A percentile compares a stretch with the other conserved stretches of the same genome.
These are phyloP conservation scores for Calonectria naviculata DNA, from an alignment of 2,329 filamentous ascomycete genomes.

Conservation along the genomic window DNA sequence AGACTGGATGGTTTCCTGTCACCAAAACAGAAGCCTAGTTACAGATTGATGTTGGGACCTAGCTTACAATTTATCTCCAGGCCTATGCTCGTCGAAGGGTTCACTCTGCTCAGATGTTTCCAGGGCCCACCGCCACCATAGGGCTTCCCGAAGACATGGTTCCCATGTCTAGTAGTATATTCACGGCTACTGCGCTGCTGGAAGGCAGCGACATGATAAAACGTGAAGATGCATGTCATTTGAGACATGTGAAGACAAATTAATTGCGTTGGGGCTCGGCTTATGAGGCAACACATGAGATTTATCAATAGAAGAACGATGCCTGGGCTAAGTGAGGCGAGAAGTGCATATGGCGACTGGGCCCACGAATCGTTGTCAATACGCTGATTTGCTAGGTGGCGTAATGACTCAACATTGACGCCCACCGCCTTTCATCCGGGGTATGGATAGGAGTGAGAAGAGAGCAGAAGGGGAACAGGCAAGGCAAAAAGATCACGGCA, in stretches of 20 bases:
- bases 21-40: background rate
- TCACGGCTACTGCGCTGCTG: background rate
- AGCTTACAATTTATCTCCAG: background rate
- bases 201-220: background rate
- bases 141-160: background rate
- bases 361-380: conserved; percentile 15
- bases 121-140: background rate
- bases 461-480: background rate
- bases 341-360: conserved; percentile 26
- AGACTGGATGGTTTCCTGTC: background rate
- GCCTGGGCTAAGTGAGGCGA: conserved; percentile 22
- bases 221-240: background rate
- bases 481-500: background rate
- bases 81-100: background rate
- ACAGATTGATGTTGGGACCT: background rate
- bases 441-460: background rate
- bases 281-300: background rate
- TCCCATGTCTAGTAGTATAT: background rate
- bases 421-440: conserved; percentile 1
- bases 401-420: conserved; percentile 5
- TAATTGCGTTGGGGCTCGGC: background rate
- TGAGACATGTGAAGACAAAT: background rate
- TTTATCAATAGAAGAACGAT: background rate
- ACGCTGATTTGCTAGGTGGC: conserved; percentile 17
- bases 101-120: background rate